These are phyloP conservation scores for Euphorbia celastroides DNA, from an alignment of 441 rosid species.

Conservation along the genomic window DNA sequence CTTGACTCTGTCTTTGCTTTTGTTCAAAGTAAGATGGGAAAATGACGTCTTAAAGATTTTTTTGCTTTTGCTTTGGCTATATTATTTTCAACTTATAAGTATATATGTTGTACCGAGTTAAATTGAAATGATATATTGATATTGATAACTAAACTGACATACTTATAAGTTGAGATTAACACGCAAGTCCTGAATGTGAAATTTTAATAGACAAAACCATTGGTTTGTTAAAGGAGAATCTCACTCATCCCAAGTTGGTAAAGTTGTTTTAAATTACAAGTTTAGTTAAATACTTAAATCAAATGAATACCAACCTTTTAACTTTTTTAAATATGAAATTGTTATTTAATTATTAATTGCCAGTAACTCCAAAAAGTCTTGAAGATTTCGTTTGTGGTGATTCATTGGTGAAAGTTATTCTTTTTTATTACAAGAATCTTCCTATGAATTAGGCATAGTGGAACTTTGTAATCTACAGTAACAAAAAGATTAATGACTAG, in stretches of 20 bases:
- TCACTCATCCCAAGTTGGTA: neutral
- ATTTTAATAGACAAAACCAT: neutral
- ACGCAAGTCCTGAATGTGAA: slow-evolving; percentile 10
- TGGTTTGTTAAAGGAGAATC: slow-evolving; percentile 6
- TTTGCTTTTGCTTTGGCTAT: too few relatives aligned
- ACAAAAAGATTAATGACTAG: neutral
- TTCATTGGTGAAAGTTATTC: neutral
- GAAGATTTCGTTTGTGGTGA: slow-evolving; percentile 7
- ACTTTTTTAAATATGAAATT: too few relatives aligned
- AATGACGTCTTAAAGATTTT: too few relatives aligned
- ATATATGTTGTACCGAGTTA: too few relatives aligned
- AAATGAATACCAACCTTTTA: too few relatives aligned
- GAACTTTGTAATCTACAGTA: neutral
- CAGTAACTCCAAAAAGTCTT: slow-evolving; percentile 9
- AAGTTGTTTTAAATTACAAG: neutral
- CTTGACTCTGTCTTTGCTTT: slow-evolving; percentile 18
- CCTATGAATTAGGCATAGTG: neutral
- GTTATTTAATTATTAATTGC: neutral
- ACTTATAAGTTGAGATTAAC: too few relatives aligned
- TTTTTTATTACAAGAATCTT: slow-evolving; percentile 4
- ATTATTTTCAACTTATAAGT: too few relatives aligned
- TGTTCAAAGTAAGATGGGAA: slow-evolving; percentile 12
- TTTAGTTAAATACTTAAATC: slow-evolving; percentile 5
- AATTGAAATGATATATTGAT: too few relatives aligned
- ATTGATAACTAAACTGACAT: slow-evolving; percentile 10